Conservation (phyloP, 768 basidiomycete species). For the Suillus luteus region DNA sequence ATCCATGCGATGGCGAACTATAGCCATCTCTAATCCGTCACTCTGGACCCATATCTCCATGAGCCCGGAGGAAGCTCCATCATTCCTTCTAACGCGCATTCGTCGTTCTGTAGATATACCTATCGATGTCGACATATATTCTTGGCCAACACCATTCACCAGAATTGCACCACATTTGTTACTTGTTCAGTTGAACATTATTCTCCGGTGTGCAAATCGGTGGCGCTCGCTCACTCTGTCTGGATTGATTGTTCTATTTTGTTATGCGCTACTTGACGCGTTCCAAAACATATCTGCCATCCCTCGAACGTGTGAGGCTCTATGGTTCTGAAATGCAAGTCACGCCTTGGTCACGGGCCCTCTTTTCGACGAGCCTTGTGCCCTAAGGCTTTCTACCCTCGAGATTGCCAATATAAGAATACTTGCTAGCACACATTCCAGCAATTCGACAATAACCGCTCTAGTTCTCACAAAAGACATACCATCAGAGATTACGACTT, state of each 20-base stretch:
- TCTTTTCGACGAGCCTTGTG: neutral
- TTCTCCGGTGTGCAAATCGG: neutral
- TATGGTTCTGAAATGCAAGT: neutral
- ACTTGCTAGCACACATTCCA: neutral
- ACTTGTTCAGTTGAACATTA: neutral
- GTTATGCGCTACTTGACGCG: neutral
- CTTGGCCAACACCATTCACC: neutral
- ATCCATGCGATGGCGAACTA: neutral
- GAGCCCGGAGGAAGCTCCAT: neutral
- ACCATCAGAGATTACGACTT: neutral
- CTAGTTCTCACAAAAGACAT: neutral
- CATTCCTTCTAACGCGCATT: neutral
- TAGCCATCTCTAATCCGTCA: slow-evolving; percentile 2
- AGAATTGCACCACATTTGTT: neutral
- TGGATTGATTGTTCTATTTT: neutral
- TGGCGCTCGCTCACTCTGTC: neutral
- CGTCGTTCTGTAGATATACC: neutral
- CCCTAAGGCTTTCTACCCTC: neutral
- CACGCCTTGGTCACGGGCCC: neutral
- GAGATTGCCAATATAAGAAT: neutral
- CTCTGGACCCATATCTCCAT: neutral
- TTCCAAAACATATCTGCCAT: neutral
- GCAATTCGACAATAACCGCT: neutral
- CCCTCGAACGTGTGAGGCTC: neutral
- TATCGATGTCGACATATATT: neutral